A percentile compares a stretch with the other conserved stretches of the same genome.
Evolutionary conservation across 768 basidiomycete genomes (phyloP).

Genomic region (Tylopilus balloui): DNA sequence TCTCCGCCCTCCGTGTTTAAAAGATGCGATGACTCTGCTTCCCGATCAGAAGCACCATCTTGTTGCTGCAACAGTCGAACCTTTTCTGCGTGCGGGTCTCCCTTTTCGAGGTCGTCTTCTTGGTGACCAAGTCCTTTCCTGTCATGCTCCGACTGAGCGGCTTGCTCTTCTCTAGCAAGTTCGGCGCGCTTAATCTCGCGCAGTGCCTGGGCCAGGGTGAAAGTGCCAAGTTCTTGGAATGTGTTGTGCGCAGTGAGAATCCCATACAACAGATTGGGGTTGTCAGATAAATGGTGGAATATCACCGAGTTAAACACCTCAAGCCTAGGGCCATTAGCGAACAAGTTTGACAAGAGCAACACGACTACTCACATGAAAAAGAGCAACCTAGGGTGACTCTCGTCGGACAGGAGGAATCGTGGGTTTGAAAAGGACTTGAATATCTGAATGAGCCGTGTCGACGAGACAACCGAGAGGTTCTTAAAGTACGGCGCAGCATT

Average conservation of each 20-base stretch:
- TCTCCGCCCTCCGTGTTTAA: conserved; percentile 13
- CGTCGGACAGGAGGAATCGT: conserved; percentile 84
- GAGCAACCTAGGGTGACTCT: conserved; percentile 88
- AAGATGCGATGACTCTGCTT: conserved; percentile 20
- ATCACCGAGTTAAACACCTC: conserved; percentile 90
- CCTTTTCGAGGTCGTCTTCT: conserved; percentile 27
- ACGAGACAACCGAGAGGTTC: conserved; percentile 73
- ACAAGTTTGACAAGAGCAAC: background rate
- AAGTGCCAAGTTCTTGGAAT: conserved; percentile 89
- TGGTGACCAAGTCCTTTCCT: conserved; percentile 15
- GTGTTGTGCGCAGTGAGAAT: conserved; percentile 78
- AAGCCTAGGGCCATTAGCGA: conserved; percentile 45
- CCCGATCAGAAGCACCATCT: conserved; percentile 28
- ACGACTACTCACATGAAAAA: conserved; percentile 72
- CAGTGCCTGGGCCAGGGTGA: conserved; percentile 82
- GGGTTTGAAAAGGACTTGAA: conserved; percentile 91
- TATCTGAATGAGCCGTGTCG: conserved; percentile 80
- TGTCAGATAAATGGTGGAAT: conserved; percentile 71
- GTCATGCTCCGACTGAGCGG: conserved; percentile 29
- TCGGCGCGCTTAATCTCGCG: conserved; percentile 78
- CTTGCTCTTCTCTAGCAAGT: conserved; percentile 66
- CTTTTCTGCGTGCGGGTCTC: conserved; percentile 50
- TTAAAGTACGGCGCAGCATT: conserved; percentile 87
- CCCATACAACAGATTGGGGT: conserved; percentile 84
- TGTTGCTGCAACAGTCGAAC: conserved; percentile 58